These are phyloP conservation scores for barley (Hordeum vulgare) DNA, from an alignment of 176 grass and related monocot species.

Conservation along the genomic window MorexV3_pseudomolecules_assembly NC_058521.1:585613140-585613639, in stretches of 20 bases:
- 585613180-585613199: too few species aligned
- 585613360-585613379: too few species aligned
- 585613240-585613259: too few species aligned
- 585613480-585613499: not conserved
- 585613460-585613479: not conserved
- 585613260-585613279: too few species aligned
- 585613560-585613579: not conserved
- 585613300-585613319: too few species aligned
- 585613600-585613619: not conserved
- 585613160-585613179: too few species aligned
- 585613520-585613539: not conserved
- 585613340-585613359: too few species aligned
- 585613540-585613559: not conserved
- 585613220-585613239: too few species aligned
- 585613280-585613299: too few species aligned
- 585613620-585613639: not conserved
- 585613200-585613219: too few species aligned
- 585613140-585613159: too few species aligned
- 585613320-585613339: too few species aligned
- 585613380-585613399: not conserved
- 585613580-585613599: not conserved
- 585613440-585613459: not conserved
- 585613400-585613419: not conserved
- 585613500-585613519: not conserved
- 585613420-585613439: not conserved